Base-by-base conservation (phyloP, 2,329 filamentous ascomycete genomes). In the Herpotrichia juniperi region DNA sequence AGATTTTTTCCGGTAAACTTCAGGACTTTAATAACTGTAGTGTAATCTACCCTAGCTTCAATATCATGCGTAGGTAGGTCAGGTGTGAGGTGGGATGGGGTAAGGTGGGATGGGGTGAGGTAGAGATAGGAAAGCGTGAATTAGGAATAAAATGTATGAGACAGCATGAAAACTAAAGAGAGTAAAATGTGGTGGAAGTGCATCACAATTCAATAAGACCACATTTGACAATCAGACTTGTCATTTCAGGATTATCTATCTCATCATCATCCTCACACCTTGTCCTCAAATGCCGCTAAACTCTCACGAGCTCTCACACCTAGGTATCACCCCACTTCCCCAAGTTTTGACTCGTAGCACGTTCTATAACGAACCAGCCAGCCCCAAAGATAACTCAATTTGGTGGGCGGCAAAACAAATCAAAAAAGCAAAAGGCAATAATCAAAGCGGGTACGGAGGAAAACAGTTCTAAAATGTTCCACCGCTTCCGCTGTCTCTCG, bases 331-430 rank as follows among this genome's bases (percentile, higher is more conserved):
- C 37, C 9, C 6, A 4, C 37, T 40, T 22, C 17, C 14, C 8
- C 34, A 37, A 37, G 34, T 4, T 40, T 40, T 40, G n/a, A n/a
- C n/a, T n/a, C n/a, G n/a, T 40, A 40, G 7, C 34, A 37, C 9
- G 37, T 24, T 40, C 37, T 40, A 40, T 40, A 40, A 25, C 37
- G 37, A 40, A 24, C 37, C 34, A 7, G 34, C 34, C 12, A 10
- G 37, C 37, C 37, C 37, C 37, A 40, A 40, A 40, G 37, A 40
- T 24, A 21, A 40, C 21, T 40, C 37, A 40, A 40, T 40, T 40
- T 40, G 34, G 21, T 37, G 34, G 34, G 34, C 34, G 25, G 21
- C 19, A n/a, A n/a, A 40, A 16, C 31, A 34, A 25, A 40, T 24
- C 34, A 17, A 9, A 8, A 22, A 7, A 24, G 37, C 34, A 40